Evolutionary conservation across 2,329 filamentous ascomycete genomes (phyloP).

Genomic region (Scedosporium minutisporum): DNA sequence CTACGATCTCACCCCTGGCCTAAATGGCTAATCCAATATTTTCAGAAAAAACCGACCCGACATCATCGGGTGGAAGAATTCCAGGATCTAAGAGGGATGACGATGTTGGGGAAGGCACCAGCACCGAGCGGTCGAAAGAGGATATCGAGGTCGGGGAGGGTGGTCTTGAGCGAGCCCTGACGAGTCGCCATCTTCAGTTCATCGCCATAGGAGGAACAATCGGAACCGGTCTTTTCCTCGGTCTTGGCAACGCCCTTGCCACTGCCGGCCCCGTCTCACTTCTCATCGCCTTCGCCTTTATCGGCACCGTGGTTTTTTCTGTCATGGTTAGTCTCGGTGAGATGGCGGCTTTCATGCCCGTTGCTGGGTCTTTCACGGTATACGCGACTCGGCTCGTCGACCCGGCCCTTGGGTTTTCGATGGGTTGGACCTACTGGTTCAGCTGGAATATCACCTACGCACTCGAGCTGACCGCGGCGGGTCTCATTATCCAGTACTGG

Average conservation of each 20-base stretch:
- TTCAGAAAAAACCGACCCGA: neutral
- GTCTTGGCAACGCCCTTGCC: slow-evolving; percentile 52
- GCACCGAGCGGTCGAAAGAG: slow-evolving; percentile 7
- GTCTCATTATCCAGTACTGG: slow-evolving; percentile 72
- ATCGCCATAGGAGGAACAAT: slow-evolving; percentile 52
- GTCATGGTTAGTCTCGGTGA: slow-evolving; percentile 64
- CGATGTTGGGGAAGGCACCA: neutral
- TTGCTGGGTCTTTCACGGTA: slow-evolving; percentile 65
- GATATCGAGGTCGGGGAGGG: slow-evolving; percentile 28
- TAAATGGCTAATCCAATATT: neutral
- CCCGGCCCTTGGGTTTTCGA: slow-evolving; percentile 62
- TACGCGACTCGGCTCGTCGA: slow-evolving; percentile 70
- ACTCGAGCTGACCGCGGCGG: slow-evolving; percentile 62
- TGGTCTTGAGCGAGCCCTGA: slow-evolving; percentile 27
- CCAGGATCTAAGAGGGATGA: neutral
- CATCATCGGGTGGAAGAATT: neutral
- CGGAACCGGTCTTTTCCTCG: slow-evolving; percentile 64
- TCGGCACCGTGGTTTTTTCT: slow-evolving; percentile 64
- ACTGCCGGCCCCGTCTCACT: slow-evolving; percentile 56
- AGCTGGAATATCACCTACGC: slow-evolving; percentile 65
- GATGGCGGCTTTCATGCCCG: slow-evolving; percentile 70
- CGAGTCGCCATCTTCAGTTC: slow-evolving; percentile 36
- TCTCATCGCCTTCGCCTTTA: slow-evolving; percentile 58
- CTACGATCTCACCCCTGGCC: neutral
- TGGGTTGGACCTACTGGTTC: slow-evolving; percentile 82